phyloP scores from a whole-genome alignment of 305 asterid species.

The Fraxinus platypoda region DNA sequence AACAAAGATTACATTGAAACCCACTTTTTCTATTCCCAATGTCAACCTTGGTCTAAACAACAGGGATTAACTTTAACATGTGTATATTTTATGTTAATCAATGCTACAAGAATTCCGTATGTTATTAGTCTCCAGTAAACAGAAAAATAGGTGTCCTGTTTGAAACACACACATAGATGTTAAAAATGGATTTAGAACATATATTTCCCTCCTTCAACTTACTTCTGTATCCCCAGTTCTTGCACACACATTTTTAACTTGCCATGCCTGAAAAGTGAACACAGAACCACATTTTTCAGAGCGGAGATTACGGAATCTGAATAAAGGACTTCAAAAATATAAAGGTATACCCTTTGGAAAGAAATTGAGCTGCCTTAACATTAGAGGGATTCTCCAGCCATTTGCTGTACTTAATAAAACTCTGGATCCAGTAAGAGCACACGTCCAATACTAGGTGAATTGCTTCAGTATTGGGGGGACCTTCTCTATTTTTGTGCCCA shows the following conservation, averaged over 20 bases:
- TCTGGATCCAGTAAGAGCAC: slow-evolving; percentile 94
- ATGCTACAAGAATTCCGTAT: neutral
- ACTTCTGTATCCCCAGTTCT: slow-evolving; percentile 77
- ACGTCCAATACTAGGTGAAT: slow-evolving; percentile 69
- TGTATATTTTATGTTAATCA: slow-evolving; percentile 1
- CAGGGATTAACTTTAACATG: neutral
- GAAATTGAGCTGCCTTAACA: slow-evolving; percentile 88
- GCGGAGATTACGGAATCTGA: slow-evolving; percentile 14
- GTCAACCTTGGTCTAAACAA: neutral
- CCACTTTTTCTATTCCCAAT: neutral
- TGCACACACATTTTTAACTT: slow-evolving; percentile 68
- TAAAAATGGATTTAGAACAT: slow-evolving; percentile 17
- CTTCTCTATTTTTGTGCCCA: slow-evolving; percentile 60
- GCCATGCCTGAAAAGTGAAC: slow-evolving; percentile 60
- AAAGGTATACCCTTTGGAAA: slow-evolving; percentile 74
- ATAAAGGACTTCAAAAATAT: slow-evolving; percentile 24
- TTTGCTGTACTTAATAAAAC: slow-evolving; percentile 89
- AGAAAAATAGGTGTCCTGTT: slow-evolving; percentile 20
- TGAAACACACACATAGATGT: slow-evolving; percentile 1
- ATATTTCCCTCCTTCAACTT: slow-evolving; percentile 39
- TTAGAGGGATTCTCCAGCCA: slow-evolving; percentile 87
- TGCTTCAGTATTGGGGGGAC: slow-evolving; percentile 76
- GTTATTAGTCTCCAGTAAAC: neutral
- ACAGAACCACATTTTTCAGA: slow-evolving; percentile 24
- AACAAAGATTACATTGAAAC: neutral